phyloP scores from a whole-genome alignment of 2,329 filamentous ascomycete genomes.

The Sclerotiophoma versabilis region DNA sequence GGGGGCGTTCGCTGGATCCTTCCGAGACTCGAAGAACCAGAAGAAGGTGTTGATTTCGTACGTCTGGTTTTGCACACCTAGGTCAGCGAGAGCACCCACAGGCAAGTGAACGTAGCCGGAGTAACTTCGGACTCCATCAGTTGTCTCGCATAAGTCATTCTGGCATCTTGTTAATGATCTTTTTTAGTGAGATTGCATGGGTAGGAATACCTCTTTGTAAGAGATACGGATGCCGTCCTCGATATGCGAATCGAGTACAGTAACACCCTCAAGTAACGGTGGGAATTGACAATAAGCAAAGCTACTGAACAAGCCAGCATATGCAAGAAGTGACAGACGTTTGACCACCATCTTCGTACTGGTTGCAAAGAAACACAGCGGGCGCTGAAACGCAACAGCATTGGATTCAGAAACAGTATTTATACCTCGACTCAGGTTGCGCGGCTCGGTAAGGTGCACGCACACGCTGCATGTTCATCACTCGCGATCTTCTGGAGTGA shows the following conservation, averaged over 20 bases:
- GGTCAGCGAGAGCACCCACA: conserved; percentile 51
- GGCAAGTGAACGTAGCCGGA: conserved; percentile 67
- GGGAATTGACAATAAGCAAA: conserved; percentile 48
- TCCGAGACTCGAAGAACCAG: conserved; percentile 31
- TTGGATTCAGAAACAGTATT: not conserved
- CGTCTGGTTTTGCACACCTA: conserved; percentile 50
- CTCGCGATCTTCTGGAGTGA: not conserved
- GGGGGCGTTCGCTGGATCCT: conserved; percentile 23
- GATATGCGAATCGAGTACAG: conserved; percentile 49
- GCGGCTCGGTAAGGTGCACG: not conserved
- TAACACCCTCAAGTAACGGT: conserved; percentile 47
- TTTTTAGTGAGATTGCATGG: not conserved
- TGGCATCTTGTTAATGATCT: conserved; percentile 9
- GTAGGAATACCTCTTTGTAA: conserved; percentile 51
- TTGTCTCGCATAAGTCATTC: conserved; percentile 63
- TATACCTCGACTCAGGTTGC: conserved; percentile 1
- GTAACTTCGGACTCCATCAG: conserved; percentile 63
- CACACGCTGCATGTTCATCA: conserved; percentile 2
- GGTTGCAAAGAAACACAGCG: not conserved
- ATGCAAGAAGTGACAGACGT: conserved; percentile 19
- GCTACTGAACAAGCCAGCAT: conserved; percentile 22
- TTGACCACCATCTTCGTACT: conserved; percentile 15
- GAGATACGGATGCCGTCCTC: conserved; percentile 52
- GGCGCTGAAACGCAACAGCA: too few relatives aligned
- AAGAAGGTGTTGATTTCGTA: conserved; percentile 49